Conservation (phyloP, 225 moss, liverwort and hornwort species). For the Polytrichum formosum region DNA sequence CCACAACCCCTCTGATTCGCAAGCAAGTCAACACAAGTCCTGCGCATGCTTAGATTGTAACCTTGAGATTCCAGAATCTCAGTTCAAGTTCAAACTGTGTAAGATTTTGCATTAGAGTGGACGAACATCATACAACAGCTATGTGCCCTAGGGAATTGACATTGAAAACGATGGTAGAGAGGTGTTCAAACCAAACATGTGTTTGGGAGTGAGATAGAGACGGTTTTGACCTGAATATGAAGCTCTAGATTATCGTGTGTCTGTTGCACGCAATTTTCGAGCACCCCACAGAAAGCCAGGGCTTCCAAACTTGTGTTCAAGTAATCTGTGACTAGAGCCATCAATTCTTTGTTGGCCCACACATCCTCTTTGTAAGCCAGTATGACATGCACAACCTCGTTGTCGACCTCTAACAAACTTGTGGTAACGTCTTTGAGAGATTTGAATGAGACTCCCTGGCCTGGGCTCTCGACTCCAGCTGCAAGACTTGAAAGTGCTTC, state of each 20-base stretch:
- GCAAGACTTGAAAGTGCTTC: slow-evolving; percentile 63
- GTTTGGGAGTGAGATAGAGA: no score
- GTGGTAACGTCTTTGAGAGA: slow-evolving; percentile 70
- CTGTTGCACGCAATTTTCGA: slow-evolving; percentile 63
- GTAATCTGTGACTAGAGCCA: slow-evolving; percentile 75
- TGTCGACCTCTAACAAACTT: slow-evolving; percentile 66
- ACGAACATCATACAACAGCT: no score
- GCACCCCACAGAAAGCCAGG: slow-evolving; percentile 65
- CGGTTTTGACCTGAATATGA: slow-evolving; percentile 42
- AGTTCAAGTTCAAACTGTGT: no score
- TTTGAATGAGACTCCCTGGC: slow-evolving; percentile 61
- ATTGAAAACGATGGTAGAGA: not conserved
- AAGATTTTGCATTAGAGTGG: no score
- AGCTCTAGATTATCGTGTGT: slow-evolving; percentile 65
- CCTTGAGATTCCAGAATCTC: no score
- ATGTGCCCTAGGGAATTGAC: no score
- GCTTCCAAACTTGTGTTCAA: slow-evolving; percentile 64
- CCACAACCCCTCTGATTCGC: no score
- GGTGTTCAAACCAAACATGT: no score
- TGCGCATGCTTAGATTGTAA: no score
- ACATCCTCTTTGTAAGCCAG: slow-evolving; percentile 66
- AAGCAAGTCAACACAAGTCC: no score
- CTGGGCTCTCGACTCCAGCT: slow-evolving; percentile 48
- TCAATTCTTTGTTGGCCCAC: slow-evolving; percentile 78
- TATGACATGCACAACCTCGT: slow-evolving; percentile 69